Base-by-base conservation (phyloP, 2,329 filamentous ascomycete species). In the Fusarium veterinarium region DNA sequence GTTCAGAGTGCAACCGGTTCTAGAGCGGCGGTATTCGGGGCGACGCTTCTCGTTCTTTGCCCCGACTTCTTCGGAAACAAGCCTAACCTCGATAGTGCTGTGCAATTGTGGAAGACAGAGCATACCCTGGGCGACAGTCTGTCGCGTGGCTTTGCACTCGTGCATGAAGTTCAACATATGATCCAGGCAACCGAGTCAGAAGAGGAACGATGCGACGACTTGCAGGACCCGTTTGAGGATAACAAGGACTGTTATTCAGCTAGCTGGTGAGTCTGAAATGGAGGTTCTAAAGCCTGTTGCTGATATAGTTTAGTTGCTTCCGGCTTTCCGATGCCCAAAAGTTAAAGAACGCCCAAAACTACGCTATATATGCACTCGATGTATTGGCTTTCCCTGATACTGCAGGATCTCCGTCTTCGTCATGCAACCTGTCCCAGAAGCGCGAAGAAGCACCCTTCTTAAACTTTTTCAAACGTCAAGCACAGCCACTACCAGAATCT, bases 141-240 rank as follows among this genome's bases (percentile, higher is more conserved):
- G 8, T 28, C 40, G 5, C 53, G 10, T 6, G 53, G 53, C 6
- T 57, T 46, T 10, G 40, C 23, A 0, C 19, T 57, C 5, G 37
- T 57, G 6, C 53, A 57, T 25, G 53, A 57, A 6, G 30, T 57
- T 3, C 53, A 57, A 13, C 53, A 57, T 10, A 57, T 57, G 53
- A 31, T 57, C 1, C 53, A 57, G 19, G 53, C 38, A 0, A 46
- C 40, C 0, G 53, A 57, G 7, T 52, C 49, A 13, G 31, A 57
- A 20, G 53, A 23, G 8, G 53, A 46, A 28, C 30, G 53, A 2
- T 57, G 53, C 2, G 38, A 57, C 0, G 53, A 57, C 8, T 46
- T 57, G 19, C 30, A 25, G 5, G 53, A 57, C 6, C 30, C 40
- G 2, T 46, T 33, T 8, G 40, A 57, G 19, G 12, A 23, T 5